Evolutionary conservation across 805 yeast species (phyloP), one percentile per base, ranked within the genome.

Genomic region (Blastobotrys robertii): DNA sequence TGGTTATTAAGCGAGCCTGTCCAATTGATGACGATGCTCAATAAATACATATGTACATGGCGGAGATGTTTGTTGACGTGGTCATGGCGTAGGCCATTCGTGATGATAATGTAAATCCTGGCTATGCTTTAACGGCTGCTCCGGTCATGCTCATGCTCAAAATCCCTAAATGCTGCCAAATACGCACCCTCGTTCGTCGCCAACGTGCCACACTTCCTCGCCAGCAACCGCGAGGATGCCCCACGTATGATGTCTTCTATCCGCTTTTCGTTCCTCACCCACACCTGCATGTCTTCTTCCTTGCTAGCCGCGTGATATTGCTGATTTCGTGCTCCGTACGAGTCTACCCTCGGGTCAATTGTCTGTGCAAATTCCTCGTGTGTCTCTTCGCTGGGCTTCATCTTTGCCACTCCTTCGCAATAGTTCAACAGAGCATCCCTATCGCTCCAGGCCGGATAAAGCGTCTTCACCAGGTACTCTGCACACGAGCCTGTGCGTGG

Each of bases 401-500:
- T 13, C 19, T 38, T 41, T 7, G 51, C 49, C 4, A 50, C 41
- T 2, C 35, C 37, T 11, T 44, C 44, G 34, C 55, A 51, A 36
- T 43, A 49, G 15, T 16, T 38, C 4, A 51, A 31, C 15, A 47
- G 28, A 4, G 41, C 30, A 41, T 53, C 57, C 13, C 56, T 28
- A 9, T 43, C 39, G 9, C 39, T 31, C 56, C 56, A 52, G 13
- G 45, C 53, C 2, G 54, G 56, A 34, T 49, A 52, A 33, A 52
- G 38, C 3, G 39, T 43, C 4, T 35, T 37, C n/a, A 46, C 15
- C 9, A 52, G 33, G 25, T 43, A 43, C 12, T 46, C 48, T 6
- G 44, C 44, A 22, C 55, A 50, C 3, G 58, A 52, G 7, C 47
- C 46, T 5, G 51, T 47, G 32, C 58, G 50, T 6, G 59, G 59